A percentile compares a stretch with the other conserved stretches of the same genome.
Evolutionary conservation across 2,329 filamentous ascomycete genomes (phyloP).

Genomic region (Atkinsonella hypoxylon): DNA sequence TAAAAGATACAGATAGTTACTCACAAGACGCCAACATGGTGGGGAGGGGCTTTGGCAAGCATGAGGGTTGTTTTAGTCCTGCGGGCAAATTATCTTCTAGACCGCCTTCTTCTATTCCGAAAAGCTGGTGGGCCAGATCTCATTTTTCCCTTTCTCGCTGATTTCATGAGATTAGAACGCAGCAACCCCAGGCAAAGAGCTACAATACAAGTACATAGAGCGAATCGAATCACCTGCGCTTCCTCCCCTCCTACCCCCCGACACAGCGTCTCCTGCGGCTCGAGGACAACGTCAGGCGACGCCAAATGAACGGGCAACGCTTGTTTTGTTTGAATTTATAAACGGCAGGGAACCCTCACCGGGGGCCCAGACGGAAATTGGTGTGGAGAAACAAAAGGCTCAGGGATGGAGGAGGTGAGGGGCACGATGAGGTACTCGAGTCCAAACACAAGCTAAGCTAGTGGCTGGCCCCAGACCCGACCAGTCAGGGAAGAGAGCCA

Average conservation of each 20-base stretch:
- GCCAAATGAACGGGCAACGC: background rate
- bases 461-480: conserved; percentile 13
- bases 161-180: no score
- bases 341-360: conserved; percentile 1
- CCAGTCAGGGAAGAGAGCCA: conserved; percentile 16
- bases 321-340: background rate
- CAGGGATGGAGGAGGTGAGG: background rate
- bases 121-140: background rate
- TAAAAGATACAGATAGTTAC: no score
- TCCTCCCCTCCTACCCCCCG: no score
- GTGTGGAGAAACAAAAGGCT: background rate
- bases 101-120: background rate
- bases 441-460: background rate
- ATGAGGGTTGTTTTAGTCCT: background rate
- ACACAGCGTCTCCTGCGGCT: background rate
- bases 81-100: background rate
- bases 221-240: no score
- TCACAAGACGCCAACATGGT: background rate
- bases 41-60: background rate
- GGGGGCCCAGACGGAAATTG: background rate
- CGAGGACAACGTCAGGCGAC: background rate
- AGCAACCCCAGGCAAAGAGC: no score
- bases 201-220: no score
- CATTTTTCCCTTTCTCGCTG: no score
- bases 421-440: background rate